A percentile compares a stretch with the other conserved stretches of the same genome.
These are phyloP conservation scores for Dinochytrium kinnereticum DNA, from an alignment of 371 early-diverging fungal genomes.

Conservation along the genomic window DNA sequence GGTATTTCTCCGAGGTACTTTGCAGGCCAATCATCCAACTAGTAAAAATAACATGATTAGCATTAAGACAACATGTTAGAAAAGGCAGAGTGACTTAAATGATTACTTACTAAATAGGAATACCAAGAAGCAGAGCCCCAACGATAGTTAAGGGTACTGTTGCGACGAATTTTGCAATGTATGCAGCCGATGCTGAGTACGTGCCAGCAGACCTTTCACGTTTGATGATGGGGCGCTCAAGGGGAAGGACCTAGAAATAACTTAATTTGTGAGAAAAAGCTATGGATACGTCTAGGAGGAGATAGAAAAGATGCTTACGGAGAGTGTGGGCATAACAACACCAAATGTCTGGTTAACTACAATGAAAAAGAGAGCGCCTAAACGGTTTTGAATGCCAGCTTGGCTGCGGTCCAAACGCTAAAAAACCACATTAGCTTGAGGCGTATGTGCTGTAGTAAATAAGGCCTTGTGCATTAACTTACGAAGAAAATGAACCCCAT, in stretches of 20 bases:
- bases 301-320: neutral
- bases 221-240: conserved; percentile 53
- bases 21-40: conserved; percentile 40
- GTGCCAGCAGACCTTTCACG: conserved; percentile 58
- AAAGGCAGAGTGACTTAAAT: neutral
- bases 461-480: neutral
- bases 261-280: neutral
- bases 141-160: conserved; percentile 42
- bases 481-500: conserved; percentile 51
- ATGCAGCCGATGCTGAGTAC: conserved; percentile 56
- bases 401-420: conserved; percentile 27
- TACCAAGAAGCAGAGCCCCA: conserved; percentile 38
- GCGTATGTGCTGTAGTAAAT: neutral
- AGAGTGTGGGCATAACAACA: conserved; percentile 51
- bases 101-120: conserved; percentile 28
- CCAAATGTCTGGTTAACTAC: conserved; percentile 58
- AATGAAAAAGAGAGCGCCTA: conserved; percentile 58
- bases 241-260: conserved; percentile 34
- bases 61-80: neutral
- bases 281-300: too few species aligned
- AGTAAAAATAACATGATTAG: neutral
- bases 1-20: conserved; percentile 33
- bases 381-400: conserved; percentile 52
- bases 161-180: conserved; percentile 54
- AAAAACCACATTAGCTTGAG: neutral